These are phyloP conservation scores for Rhizophora mangle DNA, from an alignment of 345 rosid species.

Conservation along the genomic window DNA sequence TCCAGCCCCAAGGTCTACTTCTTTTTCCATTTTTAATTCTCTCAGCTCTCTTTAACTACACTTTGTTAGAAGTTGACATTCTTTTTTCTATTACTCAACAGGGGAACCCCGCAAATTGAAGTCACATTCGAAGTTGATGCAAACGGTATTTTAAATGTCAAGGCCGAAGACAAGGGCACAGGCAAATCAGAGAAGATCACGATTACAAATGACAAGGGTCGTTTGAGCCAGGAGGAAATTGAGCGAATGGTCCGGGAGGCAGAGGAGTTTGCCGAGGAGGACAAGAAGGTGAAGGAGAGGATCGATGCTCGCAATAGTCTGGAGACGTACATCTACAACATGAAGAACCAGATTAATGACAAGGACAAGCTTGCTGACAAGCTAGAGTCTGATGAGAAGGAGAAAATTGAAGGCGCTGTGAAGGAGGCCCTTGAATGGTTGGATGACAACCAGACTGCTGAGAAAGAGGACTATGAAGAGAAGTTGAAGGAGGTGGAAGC, in stretches of 20 bases:
- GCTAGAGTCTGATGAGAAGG: slow-evolving; percentile 24
- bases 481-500: slow-evolving; percentile 37
- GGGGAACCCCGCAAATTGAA: slow-evolving; percentile 28
- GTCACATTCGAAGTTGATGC: slow-evolving; percentile 27
- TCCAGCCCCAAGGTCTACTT: slow-evolving; percentile 24
- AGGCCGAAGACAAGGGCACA: slow-evolving; percentile 24
- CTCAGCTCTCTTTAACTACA: background rate
- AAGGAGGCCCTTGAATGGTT: slow-evolving; percentile 26
- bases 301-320: slow-evolving; percentile 29
- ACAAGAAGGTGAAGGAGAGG: slow-evolving; percentile 27
- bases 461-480: slow-evolving; percentile 31
- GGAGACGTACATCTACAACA: slow-evolving; percentile 29
- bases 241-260: slow-evolving; percentile 23
- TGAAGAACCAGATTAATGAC: slow-evolving; percentile 22
- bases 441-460: slow-evolving; percentile 30
- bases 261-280: slow-evolving; percentile 27
- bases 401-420: slow-evolving; percentile 18
- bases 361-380: slow-evolving; percentile 25
- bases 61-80: background rate
- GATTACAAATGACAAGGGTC: slow-evolving; percentile 25
- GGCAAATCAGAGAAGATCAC: slow-evolving; percentile 22
- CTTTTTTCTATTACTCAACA: background rate
- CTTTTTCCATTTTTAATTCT: background rate
- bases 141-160: slow-evolving; percentile 21
- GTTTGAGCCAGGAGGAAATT: slow-evolving; percentile 26